Evolutionary conservation across 176 grass and related monocot genomes (phyloP).

Genomic region (Pharus latifolius): DNA sequence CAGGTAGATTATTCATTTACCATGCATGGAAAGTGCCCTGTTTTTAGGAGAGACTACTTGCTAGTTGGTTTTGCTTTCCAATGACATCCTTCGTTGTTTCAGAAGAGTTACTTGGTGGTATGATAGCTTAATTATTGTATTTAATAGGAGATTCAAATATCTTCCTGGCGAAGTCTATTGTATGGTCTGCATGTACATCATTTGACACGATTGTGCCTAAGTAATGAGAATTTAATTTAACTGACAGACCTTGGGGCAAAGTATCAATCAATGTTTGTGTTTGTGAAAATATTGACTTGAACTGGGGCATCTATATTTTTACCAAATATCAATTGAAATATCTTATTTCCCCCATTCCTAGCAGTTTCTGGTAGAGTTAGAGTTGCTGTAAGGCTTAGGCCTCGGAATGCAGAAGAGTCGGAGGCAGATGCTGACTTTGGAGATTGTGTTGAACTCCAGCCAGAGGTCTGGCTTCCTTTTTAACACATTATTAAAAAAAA

Average conservation of each 20-base stretch:
- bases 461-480: constrained; percentile 54
- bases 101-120: background rate
- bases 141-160: background rate
- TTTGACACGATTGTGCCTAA: background rate
- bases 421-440: constrained; percentile 89
- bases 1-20: background rate
- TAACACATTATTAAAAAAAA: background rate
- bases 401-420: constrained; percentile 77
- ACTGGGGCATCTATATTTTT: background rate
- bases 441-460: constrained; percentile 94
- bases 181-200: background rate
- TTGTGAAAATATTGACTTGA: constrained; percentile 9
- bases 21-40: background rate
- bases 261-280: background rate
- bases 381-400: constrained; percentile 96
- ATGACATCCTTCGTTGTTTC: background rate
- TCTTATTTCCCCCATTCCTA: background rate
- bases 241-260: background rate
- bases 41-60: background rate
- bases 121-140: background rate
- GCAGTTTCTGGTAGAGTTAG: constrained; percentile 93
- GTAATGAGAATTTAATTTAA: background rate
- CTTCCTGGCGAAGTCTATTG: background rate
- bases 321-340: background rate
- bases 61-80: background rate